phyloP scores from a whole-genome alignment of 129 eudicot species.

The Lactuca saligna region DNA sequence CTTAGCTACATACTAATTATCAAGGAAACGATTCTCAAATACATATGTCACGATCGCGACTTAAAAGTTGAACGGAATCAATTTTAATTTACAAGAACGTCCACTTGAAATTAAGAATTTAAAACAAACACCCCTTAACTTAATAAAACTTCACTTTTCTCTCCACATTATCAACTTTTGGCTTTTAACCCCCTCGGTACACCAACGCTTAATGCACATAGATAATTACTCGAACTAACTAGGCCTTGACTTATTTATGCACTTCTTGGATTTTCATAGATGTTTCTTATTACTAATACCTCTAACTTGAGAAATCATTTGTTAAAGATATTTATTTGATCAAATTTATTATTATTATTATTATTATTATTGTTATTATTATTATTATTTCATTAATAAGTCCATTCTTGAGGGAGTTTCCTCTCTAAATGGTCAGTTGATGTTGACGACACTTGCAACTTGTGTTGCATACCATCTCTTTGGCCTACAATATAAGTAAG shows the following conservation, averaged over 20 bases:
- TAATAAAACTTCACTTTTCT: background rate
- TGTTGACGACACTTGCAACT: background rate
- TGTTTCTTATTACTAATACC: background rate
- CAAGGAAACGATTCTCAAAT: background rate
- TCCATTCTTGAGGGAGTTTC: conserved; percentile 33
- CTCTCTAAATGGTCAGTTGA: conserved; percentile 9
- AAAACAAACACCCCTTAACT: conserved; percentile 6
- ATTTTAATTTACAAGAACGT: background rate
- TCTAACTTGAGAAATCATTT: background rate
- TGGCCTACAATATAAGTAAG: background rate
- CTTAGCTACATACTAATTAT: background rate
- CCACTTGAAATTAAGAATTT: background rate
- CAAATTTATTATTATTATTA: background rate
- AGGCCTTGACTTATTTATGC: background rate
- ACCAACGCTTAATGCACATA: background rate
- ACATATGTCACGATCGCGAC: background rate
- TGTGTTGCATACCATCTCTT: conserved; percentile 16
- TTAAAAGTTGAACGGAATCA: background rate
- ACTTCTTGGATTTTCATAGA: background rate
- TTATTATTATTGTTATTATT: no score
- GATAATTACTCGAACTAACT: background rate
- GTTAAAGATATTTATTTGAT: background rate
- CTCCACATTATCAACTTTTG: background rate
- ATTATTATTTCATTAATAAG: background rate
- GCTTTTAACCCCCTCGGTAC: background rate